Evolutionary conservation across 2,329 filamentous ascomycete species (phyloP), one percentile per base, ranked within the genome.

Genomic region (Coniochaeta pulveracea): DNA sequence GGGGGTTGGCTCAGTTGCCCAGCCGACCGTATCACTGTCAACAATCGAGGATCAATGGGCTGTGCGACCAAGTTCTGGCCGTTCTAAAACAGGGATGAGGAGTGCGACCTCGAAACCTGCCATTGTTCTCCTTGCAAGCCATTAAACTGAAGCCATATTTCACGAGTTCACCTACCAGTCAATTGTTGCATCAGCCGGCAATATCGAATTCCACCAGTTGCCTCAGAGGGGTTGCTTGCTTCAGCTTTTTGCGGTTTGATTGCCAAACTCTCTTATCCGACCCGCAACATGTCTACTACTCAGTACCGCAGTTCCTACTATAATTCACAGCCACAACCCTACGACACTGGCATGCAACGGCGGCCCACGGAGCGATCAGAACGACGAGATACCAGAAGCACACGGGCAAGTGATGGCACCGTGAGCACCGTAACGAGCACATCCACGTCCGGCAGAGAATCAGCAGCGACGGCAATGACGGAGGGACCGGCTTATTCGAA

Each of bases 401-500:
- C 66, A 41, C 69, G 85, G 54, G 80, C 82, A 44, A 94, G 85
- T 64, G 85, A 93, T 60, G 85, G 85, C 53, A 93, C 85, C 42
- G 80, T 86, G 56, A 89, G 82, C 69, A 93, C 85, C 44, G 79
- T 77, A 55, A 78, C 78, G 61, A 89, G 82, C 60, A 69, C 72
- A 41, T 43, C 40, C 23, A 37, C 40, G 34, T 81, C 76, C 32
- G 80, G 80, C 47, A 71, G 78, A 51, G 79, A 88, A 57, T 88
- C 83, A 30, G 75, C 82, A 38, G 78, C 72, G 40, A 95, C 89
- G 34, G 79, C 85, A 56, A 74, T 89, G 59, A 95, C 89, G 32
- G 85, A 93, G 54, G 85, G 83, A 16, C 88, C 89, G 4, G 75
- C 85, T 37, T 95, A 91, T 63, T 96, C 89, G 46, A 98, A 98